phyloP scores from a whole-genome alignment of 1,139 yeast genomes.

The Hemisphaericaspora subhashii region DNA sequence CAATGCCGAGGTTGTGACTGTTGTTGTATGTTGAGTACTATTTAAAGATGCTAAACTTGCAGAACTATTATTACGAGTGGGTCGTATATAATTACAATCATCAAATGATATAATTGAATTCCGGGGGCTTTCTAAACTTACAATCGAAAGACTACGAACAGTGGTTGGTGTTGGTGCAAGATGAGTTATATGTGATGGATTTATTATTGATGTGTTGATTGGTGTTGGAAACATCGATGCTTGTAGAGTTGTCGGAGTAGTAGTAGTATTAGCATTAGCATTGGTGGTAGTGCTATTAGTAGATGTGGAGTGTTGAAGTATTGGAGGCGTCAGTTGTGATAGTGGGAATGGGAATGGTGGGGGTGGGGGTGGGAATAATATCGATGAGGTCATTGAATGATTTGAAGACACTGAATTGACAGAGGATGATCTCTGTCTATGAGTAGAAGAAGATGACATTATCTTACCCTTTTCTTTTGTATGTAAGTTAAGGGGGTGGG shows the following conservation, averaged over 20 bases:
- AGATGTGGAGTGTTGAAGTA: background rate
- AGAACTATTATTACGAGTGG: slow-evolving; percentile 35
- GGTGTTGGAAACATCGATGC: slow-evolving; percentile 4
- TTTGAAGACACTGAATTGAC: slow-evolving; percentile 33
- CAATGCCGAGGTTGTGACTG: background rate
- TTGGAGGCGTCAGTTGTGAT: slow-evolving; percentile 3
- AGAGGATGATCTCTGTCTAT: slow-evolving; percentile 33
- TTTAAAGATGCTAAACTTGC: slow-evolving; percentile 28
- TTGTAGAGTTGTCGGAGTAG: slow-evolving; percentile 4
- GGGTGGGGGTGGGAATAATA: background rate
- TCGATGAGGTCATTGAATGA: slow-evolving; percentile 17
- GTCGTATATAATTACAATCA: slow-evolving; percentile 28
- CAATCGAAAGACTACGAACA: slow-evolving; percentile 37
- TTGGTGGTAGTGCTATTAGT: background rate
- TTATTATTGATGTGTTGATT: background rate
- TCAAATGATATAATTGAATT: slow-evolving; percentile 45
- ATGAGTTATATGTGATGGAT: slow-evolving; percentile 4
- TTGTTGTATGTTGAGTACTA: background rate
- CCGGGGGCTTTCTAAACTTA: slow-evolving; percentile 42
- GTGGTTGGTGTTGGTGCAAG: slow-evolving; percentile 16
- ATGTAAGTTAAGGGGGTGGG: too few relatives aligned
- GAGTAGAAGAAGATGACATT: slow-evolving; percentile 2
- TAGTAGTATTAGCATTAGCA: too few relatives aligned
- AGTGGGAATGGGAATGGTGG: slow-evolving; percentile 3
- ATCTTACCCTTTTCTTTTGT: too few relatives aligned